Evolutionary conservation across 1,139 yeast genomes (phyloP).

Genomic region (Pichia sp.): DNA sequence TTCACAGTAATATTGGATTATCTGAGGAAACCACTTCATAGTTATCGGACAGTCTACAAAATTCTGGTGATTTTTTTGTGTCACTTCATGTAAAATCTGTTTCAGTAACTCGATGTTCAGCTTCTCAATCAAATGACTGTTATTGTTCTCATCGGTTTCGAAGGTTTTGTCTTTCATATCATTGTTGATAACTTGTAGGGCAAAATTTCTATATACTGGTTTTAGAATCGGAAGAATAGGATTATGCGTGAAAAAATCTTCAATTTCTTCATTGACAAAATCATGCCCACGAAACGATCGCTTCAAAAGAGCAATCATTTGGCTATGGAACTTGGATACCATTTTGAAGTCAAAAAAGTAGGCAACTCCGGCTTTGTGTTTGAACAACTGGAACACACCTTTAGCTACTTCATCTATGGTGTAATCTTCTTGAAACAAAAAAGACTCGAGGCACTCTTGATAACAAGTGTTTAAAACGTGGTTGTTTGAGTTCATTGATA

Average conservation of each 20-base stretch:
- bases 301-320: conserved; percentile 24
- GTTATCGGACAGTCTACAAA: conserved; percentile 16
- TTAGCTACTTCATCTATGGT: conserved; percentile 7
- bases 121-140: background rate
- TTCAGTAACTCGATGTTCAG: background rate
- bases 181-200: conserved; percentile 13
- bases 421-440: background rate
- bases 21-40: conserved; percentile 23
- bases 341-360: conserved; percentile 10
- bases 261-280: conserved; percentile 15
- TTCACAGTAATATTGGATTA: conserved; percentile 22
- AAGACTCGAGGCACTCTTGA: conserved; percentile 2
- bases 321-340: conserved; percentile 19
- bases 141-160: background rate
- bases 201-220: conserved; percentile 18
- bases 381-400: conserved; percentile 3
- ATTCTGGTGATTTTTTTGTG: background rate
- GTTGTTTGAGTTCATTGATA: conserved; percentile 8
- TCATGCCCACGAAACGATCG: conserved; percentile 18
- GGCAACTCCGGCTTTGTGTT: conserved; percentile 6
- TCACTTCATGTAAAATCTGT: conserved; percentile 7
- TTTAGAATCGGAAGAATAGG: conserved; percentile 28
- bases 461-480: conserved; percentile 8
- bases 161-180: conserved; percentile 3
- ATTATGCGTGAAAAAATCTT: conserved; percentile 22